Evolutionary conservation across 2,329 filamentous ascomycete species (phyloP).

Genomic region (Zymoseptoria pseudotritici): DNA sequence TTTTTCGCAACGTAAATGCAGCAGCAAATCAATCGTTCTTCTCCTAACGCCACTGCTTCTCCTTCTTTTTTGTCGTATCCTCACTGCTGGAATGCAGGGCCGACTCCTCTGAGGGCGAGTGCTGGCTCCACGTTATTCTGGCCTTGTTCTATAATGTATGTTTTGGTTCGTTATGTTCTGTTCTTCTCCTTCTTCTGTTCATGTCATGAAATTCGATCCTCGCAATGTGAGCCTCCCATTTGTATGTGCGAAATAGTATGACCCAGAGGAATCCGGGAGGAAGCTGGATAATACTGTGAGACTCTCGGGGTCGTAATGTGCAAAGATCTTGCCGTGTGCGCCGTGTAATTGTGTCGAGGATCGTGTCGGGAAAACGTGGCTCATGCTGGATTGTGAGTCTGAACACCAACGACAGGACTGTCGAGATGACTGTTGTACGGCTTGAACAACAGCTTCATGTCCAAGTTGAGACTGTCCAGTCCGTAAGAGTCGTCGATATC

Average conservation of each 20-base stretch:
- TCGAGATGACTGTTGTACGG: conserved; percentile 40
- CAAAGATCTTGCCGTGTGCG: neutral
- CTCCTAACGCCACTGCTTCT: neutral
- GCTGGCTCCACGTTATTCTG: neutral
- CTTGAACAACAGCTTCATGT: conserved; percentile 65
- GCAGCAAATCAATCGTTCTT: neutral
- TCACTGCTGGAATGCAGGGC: neutral
- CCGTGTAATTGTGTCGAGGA: neutral
- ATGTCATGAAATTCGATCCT: neutral
- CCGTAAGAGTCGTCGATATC: conserved; percentile 63
- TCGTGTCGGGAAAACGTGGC: neutral
- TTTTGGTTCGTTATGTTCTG: neutral
- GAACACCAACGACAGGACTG: conserved; percentile 28
- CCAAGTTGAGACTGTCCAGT: conserved; percentile 55
- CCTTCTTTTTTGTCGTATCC: neutral
- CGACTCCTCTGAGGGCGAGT: neutral
- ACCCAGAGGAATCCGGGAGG: neutral
- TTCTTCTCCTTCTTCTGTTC: neutral
- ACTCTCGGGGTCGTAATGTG: neutral
- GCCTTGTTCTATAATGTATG: neutral
- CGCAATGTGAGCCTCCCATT: neutral
- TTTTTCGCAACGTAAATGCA: neutral
- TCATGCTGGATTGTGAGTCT: conserved; percentile 14
- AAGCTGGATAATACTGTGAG: neutral
- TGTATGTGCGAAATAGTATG: neutral